Evolutionary conservation across 805 yeast species (phyloP).

Genomic region (Henningerozyma blattae): DNA sequence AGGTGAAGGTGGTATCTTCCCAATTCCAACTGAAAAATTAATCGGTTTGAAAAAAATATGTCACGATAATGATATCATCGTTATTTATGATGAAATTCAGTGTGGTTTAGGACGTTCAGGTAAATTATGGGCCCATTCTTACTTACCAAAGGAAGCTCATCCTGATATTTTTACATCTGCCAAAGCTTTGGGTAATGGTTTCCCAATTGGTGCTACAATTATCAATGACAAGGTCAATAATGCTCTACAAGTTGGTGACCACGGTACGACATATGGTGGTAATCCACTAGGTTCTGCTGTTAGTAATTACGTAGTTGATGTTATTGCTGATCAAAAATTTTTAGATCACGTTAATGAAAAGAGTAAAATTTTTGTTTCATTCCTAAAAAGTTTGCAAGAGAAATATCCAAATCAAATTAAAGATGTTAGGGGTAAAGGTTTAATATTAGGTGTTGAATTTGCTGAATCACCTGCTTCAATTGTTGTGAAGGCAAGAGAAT

Average conservation of each 20-base stretch:
- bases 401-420: constrained; percentile 49
- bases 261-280: constrained; percentile 97
- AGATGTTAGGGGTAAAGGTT: constrained; percentile 79
- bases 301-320: constrained; percentile 62
- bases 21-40: constrained; percentile 53
- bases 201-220: constrained; percentile 91
- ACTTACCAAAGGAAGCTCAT: constrained; percentile 65
- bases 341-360: constrained; percentile 48
- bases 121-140: constrained; percentile 81
- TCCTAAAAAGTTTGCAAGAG: constrained; percentile 37
- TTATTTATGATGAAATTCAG: constrained; percentile 92
- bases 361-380: constrained; percentile 42
- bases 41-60: constrained; percentile 56
- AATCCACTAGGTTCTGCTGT: constrained; percentile 85
- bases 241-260: constrained; percentile 78
- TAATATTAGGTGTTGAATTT: constrained; percentile 76
- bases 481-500: constrained; percentile 59
- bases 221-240: constrained; percentile 68
- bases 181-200: constrained; percentile 93
- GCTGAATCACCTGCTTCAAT: constrained; percentile 47
- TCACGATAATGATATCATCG: constrained; percentile 51
- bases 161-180: constrained; percentile 94
- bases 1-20: constrained; percentile 93
- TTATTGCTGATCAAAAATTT: constrained; percentile 50
- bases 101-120: constrained; percentile 95